phyloP scores from a whole-genome alignment of 1,284 basidiomycete genomes.

The Coniophora puteana region DNA sequence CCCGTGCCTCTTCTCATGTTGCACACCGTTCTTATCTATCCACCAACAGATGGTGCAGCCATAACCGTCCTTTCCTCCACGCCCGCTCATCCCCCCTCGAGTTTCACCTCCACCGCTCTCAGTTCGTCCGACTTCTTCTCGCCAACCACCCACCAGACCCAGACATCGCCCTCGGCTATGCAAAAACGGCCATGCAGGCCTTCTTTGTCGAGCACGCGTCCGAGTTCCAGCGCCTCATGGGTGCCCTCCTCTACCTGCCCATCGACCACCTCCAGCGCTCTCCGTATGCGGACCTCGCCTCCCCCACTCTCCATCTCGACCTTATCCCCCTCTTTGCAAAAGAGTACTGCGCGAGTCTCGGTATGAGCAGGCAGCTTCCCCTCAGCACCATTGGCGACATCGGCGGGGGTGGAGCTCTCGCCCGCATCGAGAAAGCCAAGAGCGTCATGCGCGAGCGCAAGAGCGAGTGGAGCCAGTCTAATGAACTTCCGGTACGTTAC shows the following conservation, averaged over 20 bases:
- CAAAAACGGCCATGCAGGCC: slow-evolving; percentile 58
- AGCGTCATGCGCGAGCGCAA: slow-evolving; percentile 91
- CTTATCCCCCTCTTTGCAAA: slow-evolving; percentile 81
- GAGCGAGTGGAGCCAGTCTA: slow-evolving; percentile 85
- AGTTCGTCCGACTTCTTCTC: slow-evolving; percentile 74
- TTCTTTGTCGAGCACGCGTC: slow-evolving; percentile 63
- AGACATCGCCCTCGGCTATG: slow-evolving; percentile 70
- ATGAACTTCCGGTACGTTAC: slow-evolving; percentile 77
- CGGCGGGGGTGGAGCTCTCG: slow-evolving; percentile 85
- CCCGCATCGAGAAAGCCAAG: slow-evolving; percentile 88
- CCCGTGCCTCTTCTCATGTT: slow-evolving; percentile 26
- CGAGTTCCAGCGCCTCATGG: slow-evolving; percentile 78
- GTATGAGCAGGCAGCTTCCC: slow-evolving; percentile 86
- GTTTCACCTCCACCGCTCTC: slow-evolving; percentile 84
- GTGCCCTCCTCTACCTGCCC: slow-evolving; percentile 73
- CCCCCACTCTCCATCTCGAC: slow-evolving; percentile 66
- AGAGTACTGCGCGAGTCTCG: slow-evolving; percentile 85
- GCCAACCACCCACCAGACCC: slow-evolving; percentile 51
- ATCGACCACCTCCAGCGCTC: slow-evolving; percentile 57
- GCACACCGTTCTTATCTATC: slow-evolving; percentile 7
- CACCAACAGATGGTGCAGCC: slow-evolving; percentile 65
- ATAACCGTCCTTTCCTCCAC: slow-evolving; percentile 63
- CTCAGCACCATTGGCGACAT: slow-evolving; percentile 86
- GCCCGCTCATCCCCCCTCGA: slow-evolving; percentile 75
- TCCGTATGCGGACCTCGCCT: slow-evolving; percentile 73